Percentiles rank a stretch among this genome's conserved stretches.
Conservation (phyloP, 176 grass and related monocot species). For the Saccharum spontaneum region DNA sequence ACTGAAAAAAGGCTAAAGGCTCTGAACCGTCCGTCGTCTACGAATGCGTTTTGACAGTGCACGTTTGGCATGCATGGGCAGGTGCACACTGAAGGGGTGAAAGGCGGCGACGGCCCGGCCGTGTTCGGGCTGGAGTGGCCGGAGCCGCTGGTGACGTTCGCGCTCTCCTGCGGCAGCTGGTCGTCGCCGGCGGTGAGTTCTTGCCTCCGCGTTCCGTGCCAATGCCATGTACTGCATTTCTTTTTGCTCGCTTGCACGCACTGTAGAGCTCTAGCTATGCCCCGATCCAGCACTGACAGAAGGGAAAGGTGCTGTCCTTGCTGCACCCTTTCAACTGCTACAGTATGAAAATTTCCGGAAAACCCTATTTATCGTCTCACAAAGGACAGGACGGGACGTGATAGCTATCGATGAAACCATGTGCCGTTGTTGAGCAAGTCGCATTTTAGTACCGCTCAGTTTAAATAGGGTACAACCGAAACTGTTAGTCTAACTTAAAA, state of each 20-base stretch:
- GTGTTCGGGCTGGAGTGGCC: slow-evolving; percentile 61
- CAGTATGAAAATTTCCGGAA: background rate
- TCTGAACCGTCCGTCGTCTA: background rate
- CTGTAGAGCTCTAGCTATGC: background rate
- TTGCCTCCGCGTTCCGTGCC: background rate
- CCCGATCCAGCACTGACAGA: background rate
- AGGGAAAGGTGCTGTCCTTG: background rate
- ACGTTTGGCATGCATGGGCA: background rate
- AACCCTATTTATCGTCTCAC: background rate
- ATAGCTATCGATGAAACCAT: background rate
- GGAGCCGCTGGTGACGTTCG: slow-evolving; percentile 69
- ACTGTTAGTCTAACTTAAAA: background rate
- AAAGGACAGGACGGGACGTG: background rate
- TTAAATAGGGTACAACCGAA: background rate
- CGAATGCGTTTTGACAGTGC: background rate
- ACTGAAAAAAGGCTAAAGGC: background rate
- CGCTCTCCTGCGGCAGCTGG: slow-evolving; percentile 77
- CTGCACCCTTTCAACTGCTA: slow-evolving; percentile 9
- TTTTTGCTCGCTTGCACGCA: background rate
- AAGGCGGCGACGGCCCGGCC: slow-evolving; percentile 34
- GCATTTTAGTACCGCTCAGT: background rate
- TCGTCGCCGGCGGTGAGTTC: slow-evolving; percentile 74
- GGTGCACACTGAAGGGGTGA: slow-evolving; percentile 37
- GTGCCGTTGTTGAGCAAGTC: slow-evolving; percentile 1
- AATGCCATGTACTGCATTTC: background rate